Conservation (phyloP, 805 yeast genomes). For the Kodamaea jinghongensis region DNA sequence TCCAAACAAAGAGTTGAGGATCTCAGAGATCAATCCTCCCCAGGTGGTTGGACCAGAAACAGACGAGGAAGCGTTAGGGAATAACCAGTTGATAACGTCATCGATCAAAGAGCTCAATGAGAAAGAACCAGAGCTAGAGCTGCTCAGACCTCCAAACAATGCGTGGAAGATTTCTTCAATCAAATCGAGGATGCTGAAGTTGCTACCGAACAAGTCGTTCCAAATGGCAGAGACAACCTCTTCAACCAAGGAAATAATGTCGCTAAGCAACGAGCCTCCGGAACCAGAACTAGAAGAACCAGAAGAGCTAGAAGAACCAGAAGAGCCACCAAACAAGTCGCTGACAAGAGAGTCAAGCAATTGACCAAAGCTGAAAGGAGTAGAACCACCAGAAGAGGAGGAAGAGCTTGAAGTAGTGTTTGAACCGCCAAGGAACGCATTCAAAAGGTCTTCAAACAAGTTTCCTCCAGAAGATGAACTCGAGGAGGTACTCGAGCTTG, state of each 20-base stretch:
- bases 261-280: constrained; percentile 11
- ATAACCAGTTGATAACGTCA: constrained; percentile 6
- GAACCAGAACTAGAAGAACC: constrained; percentile 5
- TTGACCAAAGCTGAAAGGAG: background rate
- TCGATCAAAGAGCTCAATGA: constrained; percentile 7
- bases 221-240: constrained; percentile 17
- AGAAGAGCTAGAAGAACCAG: constrained; percentile 3
- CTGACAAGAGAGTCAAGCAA: constrained; percentile 12
- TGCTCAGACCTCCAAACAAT: constrained; percentile 7
- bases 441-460: constrained; percentile 14
- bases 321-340: constrained; percentile 15
- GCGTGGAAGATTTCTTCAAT: constrained; percentile 4
- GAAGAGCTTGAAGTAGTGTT: constrained; percentile 10
- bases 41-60: constrained; percentile 4
- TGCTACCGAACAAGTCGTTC: constrained; percentile 20
- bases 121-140: constrained; percentile 2
- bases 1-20: constrained; percentile 8
- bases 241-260: constrained; percentile 9
- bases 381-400: constrained; percentile 10
- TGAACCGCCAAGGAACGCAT: constrained; percentile 15
- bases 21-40: constrained; percentile 9
- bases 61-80: background rate
- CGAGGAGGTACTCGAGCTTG: constrained; percentile 11
- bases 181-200: constrained; percentile 7
- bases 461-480: constrained; percentile 8